Evolutionary conservation across 768 basidiomycete genomes (phyloP).

Genomic region (Amyloporia xantha): DNA sequence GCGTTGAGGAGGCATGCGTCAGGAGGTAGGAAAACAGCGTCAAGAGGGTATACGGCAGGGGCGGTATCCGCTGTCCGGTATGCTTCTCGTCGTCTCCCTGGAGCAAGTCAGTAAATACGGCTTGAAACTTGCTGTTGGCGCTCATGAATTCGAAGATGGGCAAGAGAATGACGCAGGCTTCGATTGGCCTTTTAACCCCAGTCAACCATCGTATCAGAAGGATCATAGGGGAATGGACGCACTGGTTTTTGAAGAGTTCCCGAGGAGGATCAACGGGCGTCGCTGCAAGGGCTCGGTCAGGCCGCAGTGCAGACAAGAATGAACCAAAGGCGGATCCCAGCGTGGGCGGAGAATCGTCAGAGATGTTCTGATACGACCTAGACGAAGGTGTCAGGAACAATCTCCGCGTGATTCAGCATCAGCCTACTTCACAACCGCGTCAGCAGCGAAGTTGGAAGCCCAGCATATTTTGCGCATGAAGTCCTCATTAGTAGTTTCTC

Average conservation of each 20-base stretch:
- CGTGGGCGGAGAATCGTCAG: constrained; percentile 45
- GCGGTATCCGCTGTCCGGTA: constrained; percentile 24
- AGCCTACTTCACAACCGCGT: constrained; percentile 41
- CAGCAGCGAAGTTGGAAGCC: constrained; percentile 48
- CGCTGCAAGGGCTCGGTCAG: constrained; percentile 45
- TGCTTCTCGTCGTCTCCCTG: constrained; percentile 19
- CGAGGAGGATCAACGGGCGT: constrained; percentile 40
- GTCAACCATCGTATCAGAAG: background rate
- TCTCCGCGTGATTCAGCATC: background rate
- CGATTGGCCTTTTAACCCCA: constrained; percentile 44
- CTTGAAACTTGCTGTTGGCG: constrained; percentile 42
- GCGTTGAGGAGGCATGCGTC: constrained; percentile 58
- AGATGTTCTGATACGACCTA: constrained; percentile 53
- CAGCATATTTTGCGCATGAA: constrained; percentile 53
- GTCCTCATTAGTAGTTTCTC: constrained; percentile 38
- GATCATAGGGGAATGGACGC: constrained; percentile 1
- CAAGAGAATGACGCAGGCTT: constrained; percentile 51
- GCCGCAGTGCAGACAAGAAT: constrained; percentile 45
- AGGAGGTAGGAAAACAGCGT: constrained; percentile 60
- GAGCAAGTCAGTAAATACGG: constrained; percentile 35
- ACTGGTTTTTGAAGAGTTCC: constrained; percentile 57
- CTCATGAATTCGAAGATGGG: constrained; percentile 56
- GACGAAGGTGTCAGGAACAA: background rate
- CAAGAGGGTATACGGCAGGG: constrained; percentile 42
- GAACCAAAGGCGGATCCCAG: constrained; percentile 46